Evolutionary conservation across 2,329 filamentous ascomycete species (phyloP).

Genomic region (Chrysoporthe cubensis): DNA sequence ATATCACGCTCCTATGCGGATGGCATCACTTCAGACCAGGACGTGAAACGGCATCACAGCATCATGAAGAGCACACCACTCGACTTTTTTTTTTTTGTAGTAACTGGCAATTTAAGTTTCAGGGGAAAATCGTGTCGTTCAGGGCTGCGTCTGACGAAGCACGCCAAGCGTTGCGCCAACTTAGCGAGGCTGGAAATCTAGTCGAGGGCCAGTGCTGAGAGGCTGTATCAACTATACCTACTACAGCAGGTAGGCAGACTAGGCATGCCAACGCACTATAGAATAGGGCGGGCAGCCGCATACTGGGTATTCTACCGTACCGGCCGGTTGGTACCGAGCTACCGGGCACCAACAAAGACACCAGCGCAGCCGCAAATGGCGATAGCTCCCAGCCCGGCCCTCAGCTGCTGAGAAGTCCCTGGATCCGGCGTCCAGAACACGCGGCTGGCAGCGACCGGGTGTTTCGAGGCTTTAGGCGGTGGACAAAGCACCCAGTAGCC

Average conservation of each 20-base stretch:
- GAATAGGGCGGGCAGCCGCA: too few relatives aligned
- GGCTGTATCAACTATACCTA: not conserved
- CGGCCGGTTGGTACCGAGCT: slow-evolving; percentile 9
- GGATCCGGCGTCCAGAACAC: slow-evolving; percentile 1
- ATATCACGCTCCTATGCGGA: not conserved
- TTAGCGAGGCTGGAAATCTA: too few relatives aligned
- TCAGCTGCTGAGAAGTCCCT: not conserved
- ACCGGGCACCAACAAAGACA: not conserved
- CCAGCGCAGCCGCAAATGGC: slow-evolving; percentile 3
- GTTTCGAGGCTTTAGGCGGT: too few relatives aligned
- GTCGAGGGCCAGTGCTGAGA: not conserved
- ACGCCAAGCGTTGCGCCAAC: too few relatives aligned
- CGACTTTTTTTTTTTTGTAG: too few relatives aligned
- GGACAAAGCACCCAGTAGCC: too few relatives aligned
- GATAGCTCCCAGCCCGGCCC: not conserved
- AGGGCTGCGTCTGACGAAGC: too few relatives aligned
- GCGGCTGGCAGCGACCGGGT: not conserved
- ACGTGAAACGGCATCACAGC: not conserved
- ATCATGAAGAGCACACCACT: not conserved
- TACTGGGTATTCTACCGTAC: not conserved
- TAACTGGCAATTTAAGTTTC: too few relatives aligned
- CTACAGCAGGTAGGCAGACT: not conserved
- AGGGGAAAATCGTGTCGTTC: too few relatives aligned
- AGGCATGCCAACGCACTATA: not conserved
- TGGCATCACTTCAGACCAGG: too few relatives aligned